These are phyloP conservation scores for Penicillium sp. DNA, from an alignment of 2,329 filamentous ascomycete genomes.

Conservation along the genomic window DNA sequence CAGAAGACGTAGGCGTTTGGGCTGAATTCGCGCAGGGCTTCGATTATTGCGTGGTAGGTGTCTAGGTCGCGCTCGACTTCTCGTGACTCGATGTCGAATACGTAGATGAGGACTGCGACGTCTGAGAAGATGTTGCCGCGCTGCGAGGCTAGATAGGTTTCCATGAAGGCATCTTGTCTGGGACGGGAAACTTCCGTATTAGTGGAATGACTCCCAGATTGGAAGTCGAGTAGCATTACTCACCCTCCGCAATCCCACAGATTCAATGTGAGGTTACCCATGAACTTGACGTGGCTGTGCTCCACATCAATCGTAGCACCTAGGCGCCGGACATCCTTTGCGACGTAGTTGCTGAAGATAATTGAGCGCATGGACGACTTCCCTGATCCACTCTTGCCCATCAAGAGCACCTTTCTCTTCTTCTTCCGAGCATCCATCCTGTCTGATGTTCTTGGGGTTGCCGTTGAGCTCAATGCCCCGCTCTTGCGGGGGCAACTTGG, in stretches of 20 bases:
- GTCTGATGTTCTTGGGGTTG: constrained; percentile 10
- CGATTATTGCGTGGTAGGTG: constrained; percentile 87
- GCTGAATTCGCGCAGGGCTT: constrained; percentile 82
- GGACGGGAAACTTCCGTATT: not conserved
- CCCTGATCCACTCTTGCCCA: constrained; percentile 95
- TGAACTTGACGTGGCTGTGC: constrained; percentile 97
- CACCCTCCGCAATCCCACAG: constrained; percentile 96
- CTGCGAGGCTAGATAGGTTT: constrained; percentile 95
- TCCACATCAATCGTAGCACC: constrained; percentile 98
- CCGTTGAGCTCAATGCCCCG: constrained; percentile 23
- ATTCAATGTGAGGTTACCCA: constrained; percentile 95
- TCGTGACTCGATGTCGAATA: constrained; percentile 96
- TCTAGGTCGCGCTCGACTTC: constrained; percentile 91
- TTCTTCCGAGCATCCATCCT: constrained; percentile 54
- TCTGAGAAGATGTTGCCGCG: constrained; percentile 95
- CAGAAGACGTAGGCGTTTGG: constrained; percentile 81
- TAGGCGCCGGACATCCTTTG: constrained; percentile 85
- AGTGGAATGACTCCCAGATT: not conserved
- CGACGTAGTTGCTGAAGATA: constrained; percentile 98
- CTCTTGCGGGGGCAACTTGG: constrained; percentile 21
- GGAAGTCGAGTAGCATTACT: constrained; percentile 27
- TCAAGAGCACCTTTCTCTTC: constrained; percentile 82
- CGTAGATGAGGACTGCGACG: constrained; percentile 96
- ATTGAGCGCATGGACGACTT: constrained; percentile 99
- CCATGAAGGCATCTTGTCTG: constrained; percentile 96